phyloP scores from a whole-genome alignment of 495 filamentous ascomycete species.

The Podospora anserina region DNA sequence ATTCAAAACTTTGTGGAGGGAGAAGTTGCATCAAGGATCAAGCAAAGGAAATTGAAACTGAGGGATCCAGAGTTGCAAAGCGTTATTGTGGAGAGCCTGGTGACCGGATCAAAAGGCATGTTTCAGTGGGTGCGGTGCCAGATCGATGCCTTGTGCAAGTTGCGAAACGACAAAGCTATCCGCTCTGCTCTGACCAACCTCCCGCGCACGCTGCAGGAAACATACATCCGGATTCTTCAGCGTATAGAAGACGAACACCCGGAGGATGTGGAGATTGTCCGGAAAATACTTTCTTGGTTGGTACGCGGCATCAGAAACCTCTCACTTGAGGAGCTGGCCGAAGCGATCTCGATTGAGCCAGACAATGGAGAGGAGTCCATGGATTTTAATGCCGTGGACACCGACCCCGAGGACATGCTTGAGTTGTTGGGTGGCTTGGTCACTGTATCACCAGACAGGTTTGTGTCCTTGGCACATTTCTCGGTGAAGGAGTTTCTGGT shows the following conservation, averaged over 20 bases:
- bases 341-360: conserved; percentile 19
- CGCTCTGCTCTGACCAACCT: conserved; percentile 31
- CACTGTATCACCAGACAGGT: conserved; percentile 8
- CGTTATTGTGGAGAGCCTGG: conserved; percentile 9
- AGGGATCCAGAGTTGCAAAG: neutral
- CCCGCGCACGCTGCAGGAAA: conserved; percentile 33
- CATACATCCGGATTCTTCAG: conserved; percentile 31
- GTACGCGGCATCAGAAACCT: conserved; percentile 17
- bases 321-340: conserved; percentile 29
- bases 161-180: conserved; percentile 37
- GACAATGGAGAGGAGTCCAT: conserved; percentile 11
- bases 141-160: conserved; percentile 37
- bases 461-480: conserved; percentile 26
- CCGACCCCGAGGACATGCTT: conserved; percentile 15
- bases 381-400: conserved; percentile 4
- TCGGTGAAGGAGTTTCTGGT: conserved; percentile 31
- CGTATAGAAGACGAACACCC: conserved; percentile 23
- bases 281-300: conserved; percentile 13
- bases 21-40: neutral
- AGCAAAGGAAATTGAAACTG: neutral
- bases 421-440: conserved; percentile 10
- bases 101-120: conserved; percentile 27
- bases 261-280: conserved; percentile 10
- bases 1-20: neutral
- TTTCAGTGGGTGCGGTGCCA: conserved; percentile 42